Conservation (phyloP, 495 filamentous ascomycete genomes). For the Neurospora discreta region DNA sequence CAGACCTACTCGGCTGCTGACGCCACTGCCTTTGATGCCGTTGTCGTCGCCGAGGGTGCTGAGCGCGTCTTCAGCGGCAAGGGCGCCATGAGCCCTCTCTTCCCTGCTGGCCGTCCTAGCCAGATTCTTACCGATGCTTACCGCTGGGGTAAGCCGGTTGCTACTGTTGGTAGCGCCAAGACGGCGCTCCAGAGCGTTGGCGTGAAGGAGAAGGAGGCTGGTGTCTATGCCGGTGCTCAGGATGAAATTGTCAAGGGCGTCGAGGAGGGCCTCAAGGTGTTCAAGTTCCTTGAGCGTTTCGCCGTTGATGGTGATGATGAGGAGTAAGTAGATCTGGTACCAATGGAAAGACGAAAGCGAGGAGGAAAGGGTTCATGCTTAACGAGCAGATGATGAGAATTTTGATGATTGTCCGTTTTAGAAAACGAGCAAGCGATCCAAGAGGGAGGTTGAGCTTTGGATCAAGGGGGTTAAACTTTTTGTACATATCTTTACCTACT, state of each 20-base stretch:
- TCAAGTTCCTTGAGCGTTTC: conserved; percentile 31
- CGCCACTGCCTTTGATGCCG: conserved; percentile 59
- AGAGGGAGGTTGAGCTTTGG: not conserved
- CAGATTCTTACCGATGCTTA: conserved; percentile 58
- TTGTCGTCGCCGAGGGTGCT: conserved; percentile 50
- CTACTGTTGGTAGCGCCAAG: conserved; percentile 38
- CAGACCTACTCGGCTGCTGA: conserved; percentile 63
- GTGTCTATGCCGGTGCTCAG: conserved; percentile 37
- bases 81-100: conserved; percentile 37
- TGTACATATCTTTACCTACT: not conserved
- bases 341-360: not conserved
- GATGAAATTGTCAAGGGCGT: conserved; percentile 21
- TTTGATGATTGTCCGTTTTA: not conserved
- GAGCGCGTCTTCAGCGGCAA: conserved; percentile 37
- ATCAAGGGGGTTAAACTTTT: not conserved
- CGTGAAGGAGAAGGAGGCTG: conserved; percentile 28
- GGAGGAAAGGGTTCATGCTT: not conserved
- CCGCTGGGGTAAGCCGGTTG: conserved; percentile 64
- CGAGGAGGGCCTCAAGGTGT: conserved; percentile 50
- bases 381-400: not conserved
- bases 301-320: not conserved
- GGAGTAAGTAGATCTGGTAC: not conserved
- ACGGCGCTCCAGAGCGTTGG: conserved; percentile 29
- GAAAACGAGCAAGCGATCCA: not conserved
- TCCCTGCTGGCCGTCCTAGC: conserved; percentile 49